A percentile compares a stretch with the other conserved stretches of the same genome.
phyloP scores from a whole-genome alignment of 331 rosid genomes.

The Quercus lobata region DNA sequence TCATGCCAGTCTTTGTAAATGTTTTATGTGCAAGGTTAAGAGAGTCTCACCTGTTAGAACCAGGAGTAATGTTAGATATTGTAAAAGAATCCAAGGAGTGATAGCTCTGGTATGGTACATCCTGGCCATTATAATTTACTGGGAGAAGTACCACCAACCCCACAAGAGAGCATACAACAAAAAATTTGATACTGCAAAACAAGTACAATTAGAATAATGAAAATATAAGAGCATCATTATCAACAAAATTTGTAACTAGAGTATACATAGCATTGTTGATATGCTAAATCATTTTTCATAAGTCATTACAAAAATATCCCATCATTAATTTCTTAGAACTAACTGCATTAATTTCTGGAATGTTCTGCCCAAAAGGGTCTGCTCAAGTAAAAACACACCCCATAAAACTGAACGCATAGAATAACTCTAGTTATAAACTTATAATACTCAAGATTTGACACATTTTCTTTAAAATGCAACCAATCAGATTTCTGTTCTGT shows the following conservation, averaged over 20 bases:
- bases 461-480: not conserved
- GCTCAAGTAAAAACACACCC: not conserved
- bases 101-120: constrained; percentile 15
- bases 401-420: not conserved
- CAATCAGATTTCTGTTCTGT: not conserved
- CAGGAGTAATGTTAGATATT: constrained; percentile 66
- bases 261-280: not conserved
- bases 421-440: not conserved
- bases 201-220: not conserved
- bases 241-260: not conserved
- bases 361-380: not conserved
- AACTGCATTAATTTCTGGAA: not conserved
- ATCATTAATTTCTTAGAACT: not conserved
- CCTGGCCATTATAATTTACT: constrained; percentile 47
- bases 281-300: not conserved
- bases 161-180: constrained; percentile 61
- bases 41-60: constrained; percentile 58
- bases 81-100: constrained; percentile 68
- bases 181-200: constrained; percentile 64
- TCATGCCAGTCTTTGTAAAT: not conserved
- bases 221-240: not conserved
- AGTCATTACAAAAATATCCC: not conserved
- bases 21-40: not conserved
- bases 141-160: constrained; percentile 76
- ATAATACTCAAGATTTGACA: not conserved